Evolutionary conservation across 2,329 filamentous ascomycete genomes (phyloP).

Genomic region (Intubia oerlemansii): DNA sequence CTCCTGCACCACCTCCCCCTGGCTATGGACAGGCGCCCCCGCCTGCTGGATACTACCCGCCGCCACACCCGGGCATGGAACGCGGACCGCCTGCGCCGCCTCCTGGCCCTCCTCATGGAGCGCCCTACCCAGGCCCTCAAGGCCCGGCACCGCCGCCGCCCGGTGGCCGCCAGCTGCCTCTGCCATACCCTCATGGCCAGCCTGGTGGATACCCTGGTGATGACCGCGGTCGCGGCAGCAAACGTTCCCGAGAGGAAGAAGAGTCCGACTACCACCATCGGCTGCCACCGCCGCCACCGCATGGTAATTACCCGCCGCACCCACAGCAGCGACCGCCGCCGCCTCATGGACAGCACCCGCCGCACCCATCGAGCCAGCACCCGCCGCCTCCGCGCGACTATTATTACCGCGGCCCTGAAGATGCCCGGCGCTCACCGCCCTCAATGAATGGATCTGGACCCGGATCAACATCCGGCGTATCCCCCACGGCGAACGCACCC

Average conservation of each 20-base stretch:
- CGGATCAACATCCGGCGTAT: constrained; percentile 16
- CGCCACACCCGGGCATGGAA: constrained; percentile 2
- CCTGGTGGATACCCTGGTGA: constrained; percentile 3
- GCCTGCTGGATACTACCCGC: constrained; percentile 5
- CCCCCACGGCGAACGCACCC: too few relatives aligned
- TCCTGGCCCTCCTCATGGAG: constrained; percentile 2
- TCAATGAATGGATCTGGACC: too few relatives aligned
- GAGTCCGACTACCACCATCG: constrained; percentile 5
- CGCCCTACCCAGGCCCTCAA: constrained; percentile 1
- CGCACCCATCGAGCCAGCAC: too few relatives aligned
- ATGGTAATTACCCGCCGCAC: neutral
- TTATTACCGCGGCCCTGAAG: constrained; percentile 6
- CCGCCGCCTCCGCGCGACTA: too few relatives aligned
- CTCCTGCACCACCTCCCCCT: constrained; percentile 2
- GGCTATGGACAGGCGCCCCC: constrained; percentile 9
- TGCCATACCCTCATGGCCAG: constrained; percentile 11
- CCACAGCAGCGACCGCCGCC: too few relatives aligned
- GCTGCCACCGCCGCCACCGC: constrained; percentile 5
- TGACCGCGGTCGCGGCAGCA: constrained; percentile 4
- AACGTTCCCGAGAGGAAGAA: constrained; percentile 6
- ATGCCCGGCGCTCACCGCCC: constrained; percentile 6
- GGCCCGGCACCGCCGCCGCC: constrained; percentile 3
- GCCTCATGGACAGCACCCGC: too few relatives aligned
- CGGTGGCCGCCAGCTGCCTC: constrained; percentile 16
- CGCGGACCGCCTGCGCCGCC: too few relatives aligned